Percentiles rank a stretch among this genome's conserved stretches.
Evolutionary conservation across 352 stramenopile genomes (phyloP).

Genomic region (Pythium guiyangense): DNA sequence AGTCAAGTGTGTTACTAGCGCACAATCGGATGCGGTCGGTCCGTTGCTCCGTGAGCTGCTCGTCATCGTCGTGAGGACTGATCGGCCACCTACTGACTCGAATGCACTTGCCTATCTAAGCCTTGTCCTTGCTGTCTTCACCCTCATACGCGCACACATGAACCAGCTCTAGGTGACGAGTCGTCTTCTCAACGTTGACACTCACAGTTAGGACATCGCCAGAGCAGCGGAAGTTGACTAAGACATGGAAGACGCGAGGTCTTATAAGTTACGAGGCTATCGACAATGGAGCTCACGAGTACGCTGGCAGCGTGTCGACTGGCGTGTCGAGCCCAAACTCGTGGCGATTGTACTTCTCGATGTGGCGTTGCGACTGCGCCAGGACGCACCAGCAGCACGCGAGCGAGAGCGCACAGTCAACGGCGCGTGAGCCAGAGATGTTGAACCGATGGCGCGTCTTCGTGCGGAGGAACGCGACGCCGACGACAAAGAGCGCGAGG

Average conservation of each 20-base stretch:
- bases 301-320: conserved; percentile 17
- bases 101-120: too few species aligned
- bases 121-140: too few species aligned
- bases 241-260: neutral
- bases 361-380: conserved; percentile 37
- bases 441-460: conserved; percentile 35
- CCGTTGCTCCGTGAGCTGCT: too few species aligned
- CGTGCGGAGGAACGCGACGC: conserved; percentile 33
- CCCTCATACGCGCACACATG: too few species aligned
- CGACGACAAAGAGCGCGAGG: conserved; percentile 28
- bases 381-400: conserved; percentile 53
- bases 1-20: too few species aligned
- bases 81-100: too few species aligned
- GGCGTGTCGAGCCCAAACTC: conserved; percentile 14
- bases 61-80: too few species aligned
- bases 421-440: conserved; percentile 27
- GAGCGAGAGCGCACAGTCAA: conserved; percentile 34
- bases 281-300: neutral
- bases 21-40: too few species aligned
- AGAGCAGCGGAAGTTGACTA: too few species aligned
- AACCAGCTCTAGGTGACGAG: too few species aligned
- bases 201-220: too few species aligned
- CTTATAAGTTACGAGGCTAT: neutral
- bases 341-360: conserved; percentile 19
- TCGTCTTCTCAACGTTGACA: too few species aligned